phyloP scores from a whole-genome alignment of 306 rosid genomes.

The Vigna hirtella region DNA sequence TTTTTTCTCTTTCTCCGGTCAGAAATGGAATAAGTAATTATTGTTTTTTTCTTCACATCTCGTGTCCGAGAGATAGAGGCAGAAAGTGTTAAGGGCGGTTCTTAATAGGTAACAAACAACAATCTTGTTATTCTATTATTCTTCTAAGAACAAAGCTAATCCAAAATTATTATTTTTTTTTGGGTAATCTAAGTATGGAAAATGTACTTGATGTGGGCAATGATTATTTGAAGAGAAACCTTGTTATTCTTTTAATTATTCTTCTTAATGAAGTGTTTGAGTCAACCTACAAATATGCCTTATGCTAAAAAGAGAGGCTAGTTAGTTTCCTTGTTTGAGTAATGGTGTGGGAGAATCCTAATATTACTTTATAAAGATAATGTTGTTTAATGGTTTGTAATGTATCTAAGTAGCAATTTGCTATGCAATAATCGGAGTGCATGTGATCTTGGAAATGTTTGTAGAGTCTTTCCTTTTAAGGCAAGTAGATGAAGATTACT shows the following conservation, averaged over 20 bases:
- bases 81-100: constrained; percentile 71
- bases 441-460: constrained; percentile 22
- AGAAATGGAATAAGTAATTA: constrained; percentile 39
- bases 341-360: constrained; percentile 34
- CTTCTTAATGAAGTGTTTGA: constrained; percentile 41
- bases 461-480: constrained; percentile 63
- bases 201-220: constrained; percentile 40
- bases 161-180: constrained; percentile 31
- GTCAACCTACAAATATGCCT: constrained; percentile 39
- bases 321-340: constrained; percentile 8
- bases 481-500: constrained; percentile 56
- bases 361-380: constrained; percentile 39
- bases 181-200: constrained; percentile 5
- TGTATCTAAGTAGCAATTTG: neutral
- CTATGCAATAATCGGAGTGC: constrained; percentile 1
- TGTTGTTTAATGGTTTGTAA: constrained; percentile 6
- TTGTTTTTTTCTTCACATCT: constrained; percentile 30
- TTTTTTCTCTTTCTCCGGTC: constrained; percentile 41
- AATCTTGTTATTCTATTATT: constrained; percentile 39
- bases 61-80: constrained; percentile 82
- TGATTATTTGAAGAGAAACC: constrained; percentile 49
- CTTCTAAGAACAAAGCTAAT: constrained; percentile 39
- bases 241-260: constrained; percentile 48
- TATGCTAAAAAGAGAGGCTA: constrained; percentile 21
- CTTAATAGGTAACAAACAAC: constrained; percentile 29